Evolutionary conservation across 2,329 filamentous ascomycete species (phyloP).

Genomic region (Plenodomus lindquistii): DNA sequence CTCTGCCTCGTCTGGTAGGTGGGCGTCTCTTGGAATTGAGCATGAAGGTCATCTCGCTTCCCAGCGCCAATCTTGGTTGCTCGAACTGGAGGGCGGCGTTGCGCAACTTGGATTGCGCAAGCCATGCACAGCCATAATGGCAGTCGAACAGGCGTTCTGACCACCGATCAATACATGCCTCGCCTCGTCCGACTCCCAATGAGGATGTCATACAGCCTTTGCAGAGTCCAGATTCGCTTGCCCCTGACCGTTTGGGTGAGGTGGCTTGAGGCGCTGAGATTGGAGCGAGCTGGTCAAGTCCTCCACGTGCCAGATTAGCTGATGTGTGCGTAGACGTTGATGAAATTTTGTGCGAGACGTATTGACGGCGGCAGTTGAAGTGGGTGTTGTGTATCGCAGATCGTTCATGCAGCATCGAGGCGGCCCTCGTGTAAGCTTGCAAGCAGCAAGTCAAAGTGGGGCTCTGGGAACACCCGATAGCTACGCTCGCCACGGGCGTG

Average conservation of each 20-base stretch:
- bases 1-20: conserved; percentile 20
- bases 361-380: conserved; percentile 21
- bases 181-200: conserved; percentile 22
- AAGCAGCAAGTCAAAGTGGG: conserved; percentile 6
- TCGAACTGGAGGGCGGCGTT: conserved; percentile 4
- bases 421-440: conserved; percentile 15
- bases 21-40: conserved; percentile 11
- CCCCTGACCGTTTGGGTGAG: conserved; percentile 20
- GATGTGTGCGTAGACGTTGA: conserved; percentile 19
- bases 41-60: conserved; percentile 35
- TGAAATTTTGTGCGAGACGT: conserved; percentile 19
- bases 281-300: conserved; percentile 25
- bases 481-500: conserved; percentile 1
- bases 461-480: conserved; percentile 8
- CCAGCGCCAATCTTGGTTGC: conserved; percentile 5
- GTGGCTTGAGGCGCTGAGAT: conserved; percentile 24
- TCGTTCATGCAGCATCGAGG: conserved; percentile 19
- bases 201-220: conserved; percentile 7
- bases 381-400: conserved; percentile 16
- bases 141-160: conserved; percentile 33
- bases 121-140: conserved; percentile 16
- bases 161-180: conserved; percentile 30
- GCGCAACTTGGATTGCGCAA: conserved; percentile 16
- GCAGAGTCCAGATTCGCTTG: conserved; percentile 27
- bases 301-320: conserved; percentile 13